These are phyloP conservation scores for Taphrina sp. DNA, from an alignment of 1,139 yeast species.

Conservation along the genomic window DNA sequence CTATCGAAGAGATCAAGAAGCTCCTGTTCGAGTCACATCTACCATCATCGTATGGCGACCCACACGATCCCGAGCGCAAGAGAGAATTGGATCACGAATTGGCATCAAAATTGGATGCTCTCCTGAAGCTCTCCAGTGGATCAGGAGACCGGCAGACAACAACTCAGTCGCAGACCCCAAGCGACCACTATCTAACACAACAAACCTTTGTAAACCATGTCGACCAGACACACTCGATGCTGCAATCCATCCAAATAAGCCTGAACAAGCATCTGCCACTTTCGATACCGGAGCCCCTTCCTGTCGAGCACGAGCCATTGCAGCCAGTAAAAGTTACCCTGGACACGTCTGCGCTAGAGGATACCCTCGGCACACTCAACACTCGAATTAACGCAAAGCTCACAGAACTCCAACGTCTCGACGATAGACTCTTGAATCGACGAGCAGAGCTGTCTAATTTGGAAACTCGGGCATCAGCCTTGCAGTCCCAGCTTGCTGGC, in stretches of 20 bases:
- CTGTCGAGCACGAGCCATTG: background rate
- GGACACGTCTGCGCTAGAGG: slow-evolving; percentile 9
- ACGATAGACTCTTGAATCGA: background rate
- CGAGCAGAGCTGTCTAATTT: slow-evolving; percentile 8
- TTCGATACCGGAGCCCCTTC: slow-evolving; percentile 3
- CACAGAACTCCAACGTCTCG: slow-evolving; percentile 2
- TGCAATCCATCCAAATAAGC: background rate
- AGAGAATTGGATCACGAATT: slow-evolving; percentile 12
- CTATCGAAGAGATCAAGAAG: slow-evolving; percentile 23
- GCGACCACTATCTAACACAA: background rate
- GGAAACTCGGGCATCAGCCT: background rate
- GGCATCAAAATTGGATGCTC: slow-evolving; percentile 19
- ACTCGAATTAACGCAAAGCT: background rate
- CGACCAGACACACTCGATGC: background rate
- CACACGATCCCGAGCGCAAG: slow-evolving; percentile 12
- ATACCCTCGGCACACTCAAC: background rate
- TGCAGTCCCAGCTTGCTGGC: background rate
- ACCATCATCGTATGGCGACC: background rate
- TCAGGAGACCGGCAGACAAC: slow-evolving; percentile 6
- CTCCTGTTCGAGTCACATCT: slow-evolving; percentile 15
- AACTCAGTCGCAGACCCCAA: background rate
- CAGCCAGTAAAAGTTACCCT: background rate
- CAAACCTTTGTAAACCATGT: background rate
- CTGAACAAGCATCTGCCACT: slow-evolving; percentile 8
- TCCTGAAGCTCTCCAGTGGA: slow-evolving; percentile 4